phyloP scores from a whole-genome alignment of 78 protist species.

The Dictyostelium capitatum region DNA sequence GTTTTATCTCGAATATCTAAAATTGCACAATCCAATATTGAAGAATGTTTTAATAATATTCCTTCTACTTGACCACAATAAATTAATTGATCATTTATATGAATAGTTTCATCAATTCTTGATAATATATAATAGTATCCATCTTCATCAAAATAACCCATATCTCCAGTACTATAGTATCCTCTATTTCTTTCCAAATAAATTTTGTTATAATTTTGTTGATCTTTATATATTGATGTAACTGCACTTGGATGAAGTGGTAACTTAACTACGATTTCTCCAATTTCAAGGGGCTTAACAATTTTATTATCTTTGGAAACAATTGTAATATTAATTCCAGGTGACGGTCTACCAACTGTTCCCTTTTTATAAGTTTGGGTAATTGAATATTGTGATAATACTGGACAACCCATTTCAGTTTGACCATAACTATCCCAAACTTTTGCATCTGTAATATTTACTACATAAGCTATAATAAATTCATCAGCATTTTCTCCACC shows the following conservation, averaged over 20 bases:
- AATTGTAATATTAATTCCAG: no score
- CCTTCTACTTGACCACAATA: background rate
- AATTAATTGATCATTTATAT: no score
- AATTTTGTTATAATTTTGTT: background rate
- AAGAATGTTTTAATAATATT: background rate
- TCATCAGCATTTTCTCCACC: slow-evolving; percentile 47
- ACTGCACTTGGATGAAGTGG: slow-evolving; percentile 84
- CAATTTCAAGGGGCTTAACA: background rate
- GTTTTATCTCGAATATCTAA: background rate
- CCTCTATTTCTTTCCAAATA: background rate
- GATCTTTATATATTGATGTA: background rate
- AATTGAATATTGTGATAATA: no score
- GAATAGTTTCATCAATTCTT: no score
- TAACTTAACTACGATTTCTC: background rate
- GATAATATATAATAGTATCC: background rate
- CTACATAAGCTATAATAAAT: background rate
- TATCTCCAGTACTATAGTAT: background rate
- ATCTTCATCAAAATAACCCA: background rate
- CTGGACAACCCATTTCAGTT: background rate
- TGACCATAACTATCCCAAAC: slow-evolving; percentile 15
- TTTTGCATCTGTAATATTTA: background rate
- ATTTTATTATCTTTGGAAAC: no score
- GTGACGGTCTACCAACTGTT: no score
- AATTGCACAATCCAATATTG: background rate
- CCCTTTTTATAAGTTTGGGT: no score